phyloP scores from a whole-genome alignment of 2,329 filamentous ascomycete species.

The Colletotrichum gloeosporioides region DNA sequence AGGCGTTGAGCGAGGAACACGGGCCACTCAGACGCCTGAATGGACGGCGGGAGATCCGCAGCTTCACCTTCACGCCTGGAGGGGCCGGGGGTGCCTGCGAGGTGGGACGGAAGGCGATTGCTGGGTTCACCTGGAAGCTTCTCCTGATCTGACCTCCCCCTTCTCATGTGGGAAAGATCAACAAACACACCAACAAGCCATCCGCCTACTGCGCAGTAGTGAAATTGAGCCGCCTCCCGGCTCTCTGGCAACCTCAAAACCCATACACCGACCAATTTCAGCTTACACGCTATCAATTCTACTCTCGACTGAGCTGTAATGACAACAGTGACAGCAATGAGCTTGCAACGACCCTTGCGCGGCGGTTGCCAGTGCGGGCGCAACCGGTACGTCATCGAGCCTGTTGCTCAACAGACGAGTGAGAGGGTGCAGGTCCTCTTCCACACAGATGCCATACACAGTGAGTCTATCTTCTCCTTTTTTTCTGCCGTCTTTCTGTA shows the following conservation, averaged over 20 bases:
- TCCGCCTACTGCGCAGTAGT: neutral
- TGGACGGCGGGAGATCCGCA: constrained; percentile 10
- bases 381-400: constrained; percentile 77
- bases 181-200: neutral
- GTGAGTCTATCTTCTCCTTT: constrained; percentile 59
- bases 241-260: neutral
- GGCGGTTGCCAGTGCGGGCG: constrained; percentile 87
- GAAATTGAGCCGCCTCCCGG: neutral
- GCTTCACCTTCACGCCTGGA: neutral
- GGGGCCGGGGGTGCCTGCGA: neutral
- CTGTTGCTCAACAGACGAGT: constrained; percentile 62
- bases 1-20: neutral
- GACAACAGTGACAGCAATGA: constrained; percentile 40
- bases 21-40: neutral
- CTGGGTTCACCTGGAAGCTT: constrained; percentile 21
- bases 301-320: neutral
- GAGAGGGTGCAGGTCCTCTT: constrained; percentile 74
- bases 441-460: constrained; percentile 70
- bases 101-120: constrained; percentile 2
- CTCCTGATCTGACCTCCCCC: constrained; percentile 1
- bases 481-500: neutral
- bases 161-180: constrained; percentile 1
- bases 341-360: constrained; percentile 60
- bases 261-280: neutral
- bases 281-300: neutral